Conservation (phyloP, 2,329 filamentous ascomycete genomes). For the Aspergillus carbonarius region DNA sequence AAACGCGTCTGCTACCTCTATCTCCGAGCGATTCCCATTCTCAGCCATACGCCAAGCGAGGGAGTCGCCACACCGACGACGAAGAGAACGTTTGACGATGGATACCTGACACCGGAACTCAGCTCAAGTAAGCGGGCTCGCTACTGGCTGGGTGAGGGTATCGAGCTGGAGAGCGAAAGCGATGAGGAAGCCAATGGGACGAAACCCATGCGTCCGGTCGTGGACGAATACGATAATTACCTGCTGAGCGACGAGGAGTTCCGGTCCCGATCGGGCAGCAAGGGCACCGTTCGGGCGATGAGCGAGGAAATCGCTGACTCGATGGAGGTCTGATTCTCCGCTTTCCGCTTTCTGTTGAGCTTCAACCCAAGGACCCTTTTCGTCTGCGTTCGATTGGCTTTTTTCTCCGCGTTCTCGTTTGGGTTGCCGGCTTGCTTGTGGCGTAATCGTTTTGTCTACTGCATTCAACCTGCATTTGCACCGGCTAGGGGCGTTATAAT, state of each 20-base stretch:
- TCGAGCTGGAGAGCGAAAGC: constrained; percentile 43
- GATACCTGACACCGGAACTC: constrained; percentile 49
- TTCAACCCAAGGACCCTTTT: not conserved
- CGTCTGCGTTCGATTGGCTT: constrained; percentile 4
- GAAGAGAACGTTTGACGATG: constrained; percentile 50
- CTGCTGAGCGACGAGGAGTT: constrained; percentile 47
- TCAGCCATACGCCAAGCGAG: constrained; percentile 68
- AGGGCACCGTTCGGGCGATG: constrained; percentile 51
- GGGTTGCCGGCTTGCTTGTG: not conserved
- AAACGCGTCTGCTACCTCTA: constrained; percentile 96
- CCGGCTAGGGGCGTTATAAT: constrained; percentile 21
- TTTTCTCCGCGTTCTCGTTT: not conserved
- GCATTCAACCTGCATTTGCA: constrained; percentile 27
- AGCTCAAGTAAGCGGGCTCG: constrained; percentile 76
- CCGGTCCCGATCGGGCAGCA: constrained; percentile 38
- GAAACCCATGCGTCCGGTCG: constrained; percentile 21
- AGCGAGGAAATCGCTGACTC: constrained; percentile 55
- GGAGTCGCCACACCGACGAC: constrained; percentile 40
- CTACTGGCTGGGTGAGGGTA: constrained; percentile 74
- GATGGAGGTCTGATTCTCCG: constrained; percentile 50
- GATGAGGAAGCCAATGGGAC: constrained; percentile 35
- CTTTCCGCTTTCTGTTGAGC: constrained; percentile 13
- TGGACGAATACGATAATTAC: constrained; percentile 45
- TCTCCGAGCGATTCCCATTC: constrained; percentile 72
- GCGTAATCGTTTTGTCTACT: constrained; percentile 13